Evolutionary conservation across 768 basidiomycete species (phyloP), one percentile per base, ranked within the genome.

Genomic region (Tylopilus sp.): DNA sequence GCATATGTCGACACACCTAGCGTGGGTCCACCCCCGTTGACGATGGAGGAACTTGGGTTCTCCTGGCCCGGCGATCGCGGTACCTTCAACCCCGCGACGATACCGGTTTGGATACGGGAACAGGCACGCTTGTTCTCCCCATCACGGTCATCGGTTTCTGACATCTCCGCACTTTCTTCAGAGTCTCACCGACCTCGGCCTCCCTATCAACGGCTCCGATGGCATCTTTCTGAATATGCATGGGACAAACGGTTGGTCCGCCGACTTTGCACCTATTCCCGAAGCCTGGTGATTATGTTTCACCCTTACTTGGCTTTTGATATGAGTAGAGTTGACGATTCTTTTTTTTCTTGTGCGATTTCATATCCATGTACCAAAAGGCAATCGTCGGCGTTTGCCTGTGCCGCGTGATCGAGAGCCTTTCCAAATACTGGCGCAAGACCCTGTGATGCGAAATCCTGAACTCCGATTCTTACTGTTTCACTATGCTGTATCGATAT

Each of bases 51-150:
- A 60, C 78, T 93, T 22, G 91, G 89, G 0, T 83, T 91, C 57
- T 77, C 78, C 23, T 88, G 85, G 81, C 85, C 87, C 51, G 73
- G 71, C 44, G 79, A 81, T 50, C 71, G 78, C 42, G 79, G 80
- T 15, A 79, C 82, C 45, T 83, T 95, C 67, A 90, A 81, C 63
- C 87, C 90, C 10, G 80, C 82, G 38, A 81, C 85, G 41, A 86
- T 97, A 49, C 94, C 94, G n/a, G 61, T 83, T 4, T 97, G 94
- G 94, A 71, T 97, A 51, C 92, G 90, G 66, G 94, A 95, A 69
- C 86, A 90, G 74, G 91, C 90, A 44, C 53, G 83, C n/a, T n/a
- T 74, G 40, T 17, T 25, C 36, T 46, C 35, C 36, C 46, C 30
- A 25, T 17, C n/a, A 4, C 1, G 13, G 26, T 22, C 28, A 20